Percentiles rank a stretch among this genome's conserved stretches.
phyloP scores from a whole-genome alignment of 2,329 filamentous ascomycete species.

The Scedosporium aurantiacum region DNA sequence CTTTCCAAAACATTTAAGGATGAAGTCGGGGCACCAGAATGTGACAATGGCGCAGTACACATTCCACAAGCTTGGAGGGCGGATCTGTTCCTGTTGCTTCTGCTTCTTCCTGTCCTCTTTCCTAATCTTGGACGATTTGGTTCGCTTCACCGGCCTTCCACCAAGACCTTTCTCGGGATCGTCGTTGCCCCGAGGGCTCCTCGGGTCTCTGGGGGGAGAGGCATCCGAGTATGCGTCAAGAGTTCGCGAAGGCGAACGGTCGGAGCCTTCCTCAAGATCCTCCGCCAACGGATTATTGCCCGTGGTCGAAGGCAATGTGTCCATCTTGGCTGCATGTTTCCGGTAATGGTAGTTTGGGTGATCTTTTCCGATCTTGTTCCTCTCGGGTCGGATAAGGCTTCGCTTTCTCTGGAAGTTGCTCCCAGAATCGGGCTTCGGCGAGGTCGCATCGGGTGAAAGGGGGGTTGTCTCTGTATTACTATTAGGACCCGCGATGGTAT shows the following conservation, averaged over 20 bases:
- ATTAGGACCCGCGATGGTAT: constrained; percentile 45
- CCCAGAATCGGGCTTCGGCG: constrained; percentile 11
- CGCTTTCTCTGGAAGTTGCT: constrained; percentile 56
- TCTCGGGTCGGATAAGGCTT: constrained; percentile 81
- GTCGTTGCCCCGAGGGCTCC: constrained; percentile 21
- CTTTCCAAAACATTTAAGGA: constrained; percentile 79
- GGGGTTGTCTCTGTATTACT: constrained; percentile 43
- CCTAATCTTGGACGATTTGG: constrained; percentile 49
- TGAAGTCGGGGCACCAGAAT: constrained; percentile 83
- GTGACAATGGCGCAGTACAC: constrained; percentile 90
- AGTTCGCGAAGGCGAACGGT: constrained; percentile 36
- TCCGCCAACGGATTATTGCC: constrained; percentile 84
- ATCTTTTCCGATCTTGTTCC: constrained; percentile 70
- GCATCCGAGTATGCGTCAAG: constrained; percentile 35
- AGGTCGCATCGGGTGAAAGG: constrained; percentile 34
- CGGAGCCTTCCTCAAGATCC: constrained; percentile 56
- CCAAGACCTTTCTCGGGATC: constrained; percentile 19
- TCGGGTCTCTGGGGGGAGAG: constrained; percentile 24
- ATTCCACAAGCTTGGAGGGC: constrained; percentile 83
- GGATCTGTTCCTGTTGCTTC: constrained; percentile 51
- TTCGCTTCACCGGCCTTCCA: constrained; percentile 9
- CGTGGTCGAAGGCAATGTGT: constrained; percentile 78
- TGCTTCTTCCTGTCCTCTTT: constrained; percentile 38
- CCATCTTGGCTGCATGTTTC: constrained; percentile 89
- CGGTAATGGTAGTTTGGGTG: constrained; percentile 95